phyloP scores from a whole-genome alignment of 352 stramenopile genomes.

The Globisporangium iwayamae region DNA sequence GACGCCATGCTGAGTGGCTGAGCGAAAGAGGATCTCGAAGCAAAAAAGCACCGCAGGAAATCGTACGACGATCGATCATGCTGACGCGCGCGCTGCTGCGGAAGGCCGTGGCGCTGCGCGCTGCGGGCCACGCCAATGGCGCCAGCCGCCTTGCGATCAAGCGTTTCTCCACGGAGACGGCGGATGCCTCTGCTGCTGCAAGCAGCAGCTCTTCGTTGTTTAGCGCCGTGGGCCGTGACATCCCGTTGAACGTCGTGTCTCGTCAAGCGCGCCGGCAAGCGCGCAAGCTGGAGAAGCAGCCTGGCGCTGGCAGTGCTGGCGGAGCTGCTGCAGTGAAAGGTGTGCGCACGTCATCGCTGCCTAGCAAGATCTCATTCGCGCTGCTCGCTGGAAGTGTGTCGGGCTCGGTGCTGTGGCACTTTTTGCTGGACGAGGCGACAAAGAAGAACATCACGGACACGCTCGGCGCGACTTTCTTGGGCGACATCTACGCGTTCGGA shows the following conservation, averaged over 20 bases:
- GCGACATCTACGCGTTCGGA: conserved; percentile 55
- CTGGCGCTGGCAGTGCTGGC: conserved; percentile 12
- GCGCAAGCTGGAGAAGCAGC: conserved; percentile 37
- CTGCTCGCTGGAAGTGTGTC: conserved; percentile 63
- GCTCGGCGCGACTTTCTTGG: conserved; percentile 58
- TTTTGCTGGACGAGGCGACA: conserved; percentile 57
- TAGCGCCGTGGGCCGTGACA: conserved; percentile 42
- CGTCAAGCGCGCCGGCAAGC: conserved; percentile 57
- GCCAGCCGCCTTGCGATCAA: not conserved
- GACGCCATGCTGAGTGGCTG: not conserved
- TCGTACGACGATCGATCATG: not conserved
- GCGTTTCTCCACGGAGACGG: conserved; percentile 10
- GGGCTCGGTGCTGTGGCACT: conserved; percentile 66
- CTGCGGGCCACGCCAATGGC: not conserved
- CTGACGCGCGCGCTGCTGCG: conserved; percentile 12
- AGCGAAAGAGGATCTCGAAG: conserved; percentile 10
- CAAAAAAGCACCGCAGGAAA: not conserved
- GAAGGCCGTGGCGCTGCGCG: conserved; percentile 9
- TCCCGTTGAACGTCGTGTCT: conserved; percentile 55
- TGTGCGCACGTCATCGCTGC: conserved; percentile 73
- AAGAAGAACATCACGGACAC: conserved; percentile 42
- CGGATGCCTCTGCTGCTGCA: not conserved
- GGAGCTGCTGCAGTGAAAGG: conserved; percentile 26
- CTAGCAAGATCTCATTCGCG: conserved; percentile 65
- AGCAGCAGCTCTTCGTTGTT: conserved; percentile 6